Evolutionary conservation across 179 eudicot genomes (phyloP).

Genomic region (Silene coronaria): DNA sequence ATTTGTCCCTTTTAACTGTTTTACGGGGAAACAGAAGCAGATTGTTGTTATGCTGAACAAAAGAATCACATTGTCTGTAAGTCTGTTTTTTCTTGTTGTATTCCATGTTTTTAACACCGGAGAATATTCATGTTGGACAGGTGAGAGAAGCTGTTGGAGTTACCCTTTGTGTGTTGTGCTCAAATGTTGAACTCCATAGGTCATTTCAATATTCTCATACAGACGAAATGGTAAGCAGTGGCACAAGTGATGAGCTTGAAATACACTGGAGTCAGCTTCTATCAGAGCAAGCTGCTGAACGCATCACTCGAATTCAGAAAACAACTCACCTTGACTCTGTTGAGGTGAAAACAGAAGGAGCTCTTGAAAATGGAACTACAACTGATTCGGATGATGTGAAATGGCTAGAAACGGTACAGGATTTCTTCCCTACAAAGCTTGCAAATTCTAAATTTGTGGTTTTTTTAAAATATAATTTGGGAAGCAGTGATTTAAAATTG

Average conservation of each 20-base stretch:
- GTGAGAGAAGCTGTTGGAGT: constrained; percentile 96
- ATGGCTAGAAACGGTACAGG: constrained; percentile 98
- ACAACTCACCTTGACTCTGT: constrained; percentile 47
- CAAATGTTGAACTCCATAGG: constrained; percentile 65
- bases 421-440: neutral
- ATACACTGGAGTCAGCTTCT: constrained; percentile 58
- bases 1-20: neutral
- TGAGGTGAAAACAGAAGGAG: constrained; percentile 38
- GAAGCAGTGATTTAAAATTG: neutral
- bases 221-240: constrained; percentile 26
- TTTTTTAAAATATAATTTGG: neutral
- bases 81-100: neutral
- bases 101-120: neutral
- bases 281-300: constrained; percentile 62
- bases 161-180: constrained; percentile 79
- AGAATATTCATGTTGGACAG: constrained; percentile 36
- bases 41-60: neutral
- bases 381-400: constrained; percentile 79
- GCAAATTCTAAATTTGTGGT: neutral
- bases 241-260: constrained; percentile 27
- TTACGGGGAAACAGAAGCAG: neutral
- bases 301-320: constrained; percentile 54
- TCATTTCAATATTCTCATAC: constrained; percentile 31
- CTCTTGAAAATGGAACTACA: constrained; percentile 38
- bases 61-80: constrained; percentile 1